Conservation (phyloP, 2,329 filamentous ascomycete genomes). For the Aspergillus costaricaensis region DNA sequence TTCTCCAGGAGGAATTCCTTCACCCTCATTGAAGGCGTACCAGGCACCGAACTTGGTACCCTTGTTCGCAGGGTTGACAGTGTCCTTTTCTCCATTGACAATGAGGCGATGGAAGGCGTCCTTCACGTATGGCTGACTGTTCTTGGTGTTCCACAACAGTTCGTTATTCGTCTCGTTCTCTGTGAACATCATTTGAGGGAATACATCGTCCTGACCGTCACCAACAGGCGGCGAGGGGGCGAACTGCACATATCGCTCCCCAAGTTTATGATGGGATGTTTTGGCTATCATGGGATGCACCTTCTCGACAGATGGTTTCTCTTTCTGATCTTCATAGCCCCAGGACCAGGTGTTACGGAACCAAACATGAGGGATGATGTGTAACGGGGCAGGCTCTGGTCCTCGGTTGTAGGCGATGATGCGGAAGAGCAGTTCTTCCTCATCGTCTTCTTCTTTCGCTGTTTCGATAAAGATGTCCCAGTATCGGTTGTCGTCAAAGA, state of each 20-base stretch:
- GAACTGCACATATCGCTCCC: constrained; percentile 78
- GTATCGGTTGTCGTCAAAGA: constrained; percentile 86
- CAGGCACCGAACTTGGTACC: constrained; percentile 91
- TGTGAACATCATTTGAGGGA: constrained; percentile 85
- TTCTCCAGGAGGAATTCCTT: constrained; percentile 84
- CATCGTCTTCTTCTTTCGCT: constrained; percentile 88
- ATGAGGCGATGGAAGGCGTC: constrained; percentile 92
- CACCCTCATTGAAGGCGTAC: constrained; percentile 88
- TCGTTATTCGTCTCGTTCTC: constrained; percentile 93
- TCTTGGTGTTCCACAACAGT: constrained; percentile 73
- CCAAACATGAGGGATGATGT: constrained; percentile 94
- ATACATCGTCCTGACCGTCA: constrained; percentile 74
- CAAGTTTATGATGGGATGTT: constrained; percentile 77
- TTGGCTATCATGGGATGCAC: constrained; percentile 68
- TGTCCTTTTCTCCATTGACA: constrained; percentile 75
- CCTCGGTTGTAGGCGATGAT: constrained; percentile 96
- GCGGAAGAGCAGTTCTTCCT: constrained; percentile 88
- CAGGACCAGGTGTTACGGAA: constrained; percentile 98
- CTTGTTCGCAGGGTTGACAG: constrained; percentile 74
- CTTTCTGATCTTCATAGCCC: constrained; percentile 73
- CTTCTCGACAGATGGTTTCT: constrained; percentile 76
- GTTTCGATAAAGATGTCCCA: constrained; percentile 98
- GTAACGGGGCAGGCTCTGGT: constrained; percentile 82
- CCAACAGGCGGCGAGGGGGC: constrained; percentile 89
- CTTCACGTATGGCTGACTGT: constrained; percentile 83